Evolutionary conservation across 345 rosid species (phyloP).

Genomic region (Sisymbrium altissimum): DNA sequence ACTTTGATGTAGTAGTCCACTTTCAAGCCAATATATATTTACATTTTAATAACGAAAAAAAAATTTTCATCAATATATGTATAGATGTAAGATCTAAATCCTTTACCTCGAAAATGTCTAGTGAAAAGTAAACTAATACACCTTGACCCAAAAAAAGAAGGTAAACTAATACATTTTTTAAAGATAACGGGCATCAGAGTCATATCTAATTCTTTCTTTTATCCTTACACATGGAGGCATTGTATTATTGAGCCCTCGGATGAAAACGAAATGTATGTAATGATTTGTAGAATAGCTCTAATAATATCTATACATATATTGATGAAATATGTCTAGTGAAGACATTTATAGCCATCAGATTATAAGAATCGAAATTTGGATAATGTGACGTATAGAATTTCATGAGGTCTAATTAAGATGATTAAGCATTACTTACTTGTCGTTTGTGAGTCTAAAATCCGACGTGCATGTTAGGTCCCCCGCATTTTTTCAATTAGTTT

Average conservation of each 20-base stretch:
- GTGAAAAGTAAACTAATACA: slow-evolving; percentile 12
- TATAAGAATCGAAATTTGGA: neutral
- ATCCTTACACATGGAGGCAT: neutral
- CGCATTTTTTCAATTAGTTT: slow-evolving; percentile 6
- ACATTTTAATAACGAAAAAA: neutral
- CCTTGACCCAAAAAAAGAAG: too few species aligned
- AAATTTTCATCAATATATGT: neutral
- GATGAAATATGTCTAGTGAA: neutral
- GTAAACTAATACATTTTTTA: neutral
- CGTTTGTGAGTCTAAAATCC: slow-evolving; percentile 23
- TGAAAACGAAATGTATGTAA: neutral
- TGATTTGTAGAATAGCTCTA: neutral
- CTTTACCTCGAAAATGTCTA: neutral
- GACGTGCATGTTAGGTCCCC: slow-evolving; percentile 33
- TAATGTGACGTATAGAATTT: slow-evolving; percentile 12
- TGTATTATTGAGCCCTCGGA: slow-evolving; percentile 9
- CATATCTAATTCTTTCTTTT: neutral
- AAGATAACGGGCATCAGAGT: slow-evolving; percentile 2
- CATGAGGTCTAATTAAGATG: neutral
- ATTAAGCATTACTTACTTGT: slow-evolving; percentile 6
- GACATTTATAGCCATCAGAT: neutral
- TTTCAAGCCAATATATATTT: neutral
- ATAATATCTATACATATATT: too few species aligned
- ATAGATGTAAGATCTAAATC: slow-evolving; percentile 7
- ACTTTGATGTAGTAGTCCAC: slow-evolving; percentile 1